These are phyloP conservation scores for Auriscalpium orientale DNA, from an alignment of 768 basidiomycete species.

Conservation along the genomic window DNA sequence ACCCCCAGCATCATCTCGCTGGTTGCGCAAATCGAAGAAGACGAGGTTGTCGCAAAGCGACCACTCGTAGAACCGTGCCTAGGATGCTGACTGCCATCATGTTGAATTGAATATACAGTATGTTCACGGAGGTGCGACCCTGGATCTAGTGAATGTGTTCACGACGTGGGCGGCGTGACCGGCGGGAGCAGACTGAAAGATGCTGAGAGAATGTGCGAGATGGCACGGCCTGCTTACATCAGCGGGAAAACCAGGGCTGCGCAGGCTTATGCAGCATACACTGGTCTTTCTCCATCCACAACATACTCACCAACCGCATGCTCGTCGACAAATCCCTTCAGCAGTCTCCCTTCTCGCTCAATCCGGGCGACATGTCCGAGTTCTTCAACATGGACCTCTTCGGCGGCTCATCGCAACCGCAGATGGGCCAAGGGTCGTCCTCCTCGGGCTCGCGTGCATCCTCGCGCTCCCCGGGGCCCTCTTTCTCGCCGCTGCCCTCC, in stretches of 20 bases:
- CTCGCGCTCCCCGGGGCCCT: slow-evolving; percentile 11
- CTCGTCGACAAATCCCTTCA: slow-evolving; percentile 6
- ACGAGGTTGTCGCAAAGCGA: too few relatives aligned
- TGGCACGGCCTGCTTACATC: not conserved
- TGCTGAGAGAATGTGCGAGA: too few relatives aligned
- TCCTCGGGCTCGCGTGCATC: slow-evolving; percentile 14
- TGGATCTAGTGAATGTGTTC: too few relatives aligned
- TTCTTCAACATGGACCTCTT: slow-evolving; percentile 16
- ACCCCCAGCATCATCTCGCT: too few relatives aligned
- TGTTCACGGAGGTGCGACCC: too few relatives aligned
- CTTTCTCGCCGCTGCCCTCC: slow-evolving; percentile 13
- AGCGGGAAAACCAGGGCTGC: not conserved
- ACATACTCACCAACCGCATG: not conserved
- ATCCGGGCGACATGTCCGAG: slow-evolving; percentile 10
- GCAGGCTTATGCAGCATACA: not conserved
- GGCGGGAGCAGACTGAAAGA: too few relatives aligned
- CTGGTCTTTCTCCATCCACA: not conserved
- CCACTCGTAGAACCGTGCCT: too few relatives aligned
- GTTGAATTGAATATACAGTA: too few relatives aligned
- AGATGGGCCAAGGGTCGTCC: slow-evolving; percentile 3
- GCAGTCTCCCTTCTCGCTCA: slow-evolving; percentile 4
- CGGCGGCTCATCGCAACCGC: not conserved
- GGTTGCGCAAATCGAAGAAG: too few relatives aligned
- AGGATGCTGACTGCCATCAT: too few relatives aligned
- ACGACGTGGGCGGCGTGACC: too few relatives aligned